Evolutionary conservation across 441 rosid species (phyloP), one percentile per base, ranked within the genome.

Genomic region (Arabidopsis hybrid): DNA sequence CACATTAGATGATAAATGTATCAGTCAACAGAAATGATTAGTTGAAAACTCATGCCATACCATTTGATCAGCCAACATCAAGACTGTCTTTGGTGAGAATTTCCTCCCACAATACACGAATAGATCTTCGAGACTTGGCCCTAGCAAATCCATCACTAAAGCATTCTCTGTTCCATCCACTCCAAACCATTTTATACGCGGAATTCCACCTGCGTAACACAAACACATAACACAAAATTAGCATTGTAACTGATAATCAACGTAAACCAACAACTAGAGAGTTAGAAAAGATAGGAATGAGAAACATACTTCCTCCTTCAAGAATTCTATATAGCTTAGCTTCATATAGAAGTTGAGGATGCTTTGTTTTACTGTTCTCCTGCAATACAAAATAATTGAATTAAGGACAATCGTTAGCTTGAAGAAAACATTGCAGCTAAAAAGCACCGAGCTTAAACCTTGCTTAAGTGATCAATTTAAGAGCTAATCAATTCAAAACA

Each of bases 51-150:
- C 34, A 26, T 38, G 60, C 29, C 14, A 52, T 82, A 89, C 91
- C 91, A 89, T 84, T 74, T 87, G 91, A 29, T 86, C 91, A 69
- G 91, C 91, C 77, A 89, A 76, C 74, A 87, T 70, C 66, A 89
- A 53, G 46, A 89, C 94, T 0, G 90, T 84, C 77, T 89, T 89
- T 61, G 87, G 75, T 7, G 90, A 82, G 77, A 89, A 84, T 75
- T 87, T 89, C 65, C 94, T 85, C 71, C 89, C 87, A 67, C 91
- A 89, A 66, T 87, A 87, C 32, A 82, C 88, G 63, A 86, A 85
- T 4, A 89, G 53, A 77, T 89, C 91, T 78, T 89, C 91, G 18
- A 89, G 90, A 82, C 91, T 88, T 7, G 91, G 93, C 14, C 93
- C 93, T 7, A 88, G 75, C 75, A 88, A 77, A 74, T 88, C 93